Percentiles rank a stretch among this genome's conserved stretches.
Conservation (phyloP, 805 yeast genomes). For the Kluyveromyces starmeri region DNA sequence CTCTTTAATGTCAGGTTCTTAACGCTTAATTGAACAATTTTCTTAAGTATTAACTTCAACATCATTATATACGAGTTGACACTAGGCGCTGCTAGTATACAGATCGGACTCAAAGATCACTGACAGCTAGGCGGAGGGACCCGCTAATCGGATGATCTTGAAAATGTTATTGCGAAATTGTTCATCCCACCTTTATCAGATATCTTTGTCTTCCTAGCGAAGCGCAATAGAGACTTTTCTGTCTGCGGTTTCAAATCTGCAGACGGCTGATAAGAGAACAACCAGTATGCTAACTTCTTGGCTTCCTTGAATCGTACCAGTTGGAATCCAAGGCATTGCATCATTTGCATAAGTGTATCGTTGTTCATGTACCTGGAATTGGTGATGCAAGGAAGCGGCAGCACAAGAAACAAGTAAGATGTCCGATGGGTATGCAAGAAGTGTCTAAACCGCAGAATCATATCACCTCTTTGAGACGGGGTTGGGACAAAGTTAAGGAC, state of each 20-base stretch:
- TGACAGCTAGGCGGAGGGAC: too few species aligned
- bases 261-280: slow-evolving; percentile 33
- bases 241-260: neutral
- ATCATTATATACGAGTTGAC: too few species aligned
- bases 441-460: slow-evolving; percentile 52
- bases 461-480: slow-evolving; percentile 60
- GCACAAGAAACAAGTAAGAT: slow-evolving; percentile 57
- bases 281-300: slow-evolving; percentile 64
- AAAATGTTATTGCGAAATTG: slow-evolving; percentile 40
- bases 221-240: slow-evolving; percentile 1
- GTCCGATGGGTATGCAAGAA: slow-evolving; percentile 37
- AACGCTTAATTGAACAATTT: too few species aligned
- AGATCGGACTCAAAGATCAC: too few species aligned
- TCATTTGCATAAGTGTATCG: slow-evolving; percentile 34
- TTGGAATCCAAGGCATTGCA: slow-evolving; percentile 53
- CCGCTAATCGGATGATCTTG: too few species aligned
- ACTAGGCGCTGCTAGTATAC: too few species aligned
- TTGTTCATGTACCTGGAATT: slow-evolving; percentile 74
- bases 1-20: too few species aligned
- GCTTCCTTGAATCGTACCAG: slow-evolving; percentile 45
- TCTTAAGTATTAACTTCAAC: too few species aligned
- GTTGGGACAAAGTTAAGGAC: slow-evolving; percentile 85
- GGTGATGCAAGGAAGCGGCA: slow-evolving; percentile 78
- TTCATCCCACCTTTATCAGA: slow-evolving; percentile 53
- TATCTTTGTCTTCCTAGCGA: slow-evolving; percentile 37